These are phyloP conservation scores for Colletotrichum australisinense DNA, from an alignment of 2,329 filamentous ascomycete species.

Conservation along the genomic window DNA sequence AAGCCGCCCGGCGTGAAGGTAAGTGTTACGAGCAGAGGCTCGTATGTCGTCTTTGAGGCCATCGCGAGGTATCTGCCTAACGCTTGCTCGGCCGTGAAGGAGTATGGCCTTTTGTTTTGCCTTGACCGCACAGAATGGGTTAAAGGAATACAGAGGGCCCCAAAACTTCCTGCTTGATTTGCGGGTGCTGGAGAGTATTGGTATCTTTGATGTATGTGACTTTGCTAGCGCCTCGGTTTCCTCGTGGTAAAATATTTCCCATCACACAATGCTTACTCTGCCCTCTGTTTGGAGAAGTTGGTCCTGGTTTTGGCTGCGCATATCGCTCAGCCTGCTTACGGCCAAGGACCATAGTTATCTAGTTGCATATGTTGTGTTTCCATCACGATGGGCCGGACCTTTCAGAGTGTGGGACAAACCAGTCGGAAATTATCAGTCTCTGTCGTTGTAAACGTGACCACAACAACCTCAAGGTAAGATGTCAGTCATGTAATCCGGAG, in stretches of 20 bases:
- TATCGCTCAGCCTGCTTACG: neutral
- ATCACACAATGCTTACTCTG: neutral
- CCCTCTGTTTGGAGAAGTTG: neutral
- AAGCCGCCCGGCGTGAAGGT: neutral
- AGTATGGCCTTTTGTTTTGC: neutral
- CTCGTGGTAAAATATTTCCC: neutral
- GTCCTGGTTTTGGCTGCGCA: neutral
- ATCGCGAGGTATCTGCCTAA: neutral
- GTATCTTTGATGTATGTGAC: neutral
- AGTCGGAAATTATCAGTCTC: neutral
- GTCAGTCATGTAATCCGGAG: neutral
- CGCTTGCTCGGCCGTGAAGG: neutral
- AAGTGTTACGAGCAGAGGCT: constrained; percentile 8
- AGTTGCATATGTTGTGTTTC: constrained; percentile 19
- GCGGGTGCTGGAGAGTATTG: neutral
- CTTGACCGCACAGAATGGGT: too few species aligned
- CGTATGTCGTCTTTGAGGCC: neutral
- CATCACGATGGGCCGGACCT: neutral
- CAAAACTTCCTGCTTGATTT: neutral
- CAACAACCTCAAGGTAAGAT: neutral
- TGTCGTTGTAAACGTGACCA: neutral
- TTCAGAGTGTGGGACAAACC: neutral
- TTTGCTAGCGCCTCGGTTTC: neutral
- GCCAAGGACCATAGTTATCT: constrained; percentile 7
- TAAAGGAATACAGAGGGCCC: neutral